phyloP scores from a whole-genome alignment of 257 asterid genomes.

The Capsicum baccatum region DNA sequence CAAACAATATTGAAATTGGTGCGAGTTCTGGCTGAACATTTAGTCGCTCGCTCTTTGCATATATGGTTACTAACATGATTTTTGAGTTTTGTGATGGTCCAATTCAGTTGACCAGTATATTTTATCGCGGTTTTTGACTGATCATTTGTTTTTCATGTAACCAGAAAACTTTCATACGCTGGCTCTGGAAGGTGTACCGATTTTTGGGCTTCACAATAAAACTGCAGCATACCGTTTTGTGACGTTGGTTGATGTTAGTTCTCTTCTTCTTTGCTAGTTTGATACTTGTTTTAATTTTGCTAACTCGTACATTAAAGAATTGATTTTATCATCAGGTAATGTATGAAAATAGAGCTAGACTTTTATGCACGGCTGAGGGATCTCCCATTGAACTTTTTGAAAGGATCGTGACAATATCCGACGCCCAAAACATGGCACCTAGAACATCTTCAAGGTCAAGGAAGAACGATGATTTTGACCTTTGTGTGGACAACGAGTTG shows the following conservation, averaged over 20 bases:
- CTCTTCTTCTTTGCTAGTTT: slow-evolving; percentile 31
- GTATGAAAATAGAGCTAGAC: slow-evolving; percentile 82
- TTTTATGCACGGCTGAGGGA: slow-evolving; percentile 86
- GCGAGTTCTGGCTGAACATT: not conserved
- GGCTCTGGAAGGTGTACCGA: slow-evolving; percentile 88
- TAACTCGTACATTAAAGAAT: no score
- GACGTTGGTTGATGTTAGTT: slow-evolving; percentile 90
- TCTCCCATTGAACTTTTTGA: slow-evolving; percentile 75
- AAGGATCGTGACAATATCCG: slow-evolving; percentile 72
- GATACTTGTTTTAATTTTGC: not conserved
- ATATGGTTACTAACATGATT: not conserved
- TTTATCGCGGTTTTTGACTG: not conserved
- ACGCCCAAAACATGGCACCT: slow-evolving; percentile 78
- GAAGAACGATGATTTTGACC: slow-evolving; percentile 76
- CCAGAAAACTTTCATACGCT: slow-evolving; percentile 87
- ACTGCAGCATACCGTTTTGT: slow-evolving; percentile 96
- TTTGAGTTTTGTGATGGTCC: not conserved
- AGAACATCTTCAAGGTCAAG: slow-evolving; percentile 93
- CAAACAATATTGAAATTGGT: not conserved
- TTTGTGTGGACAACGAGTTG: slow-evolving; percentile 89
- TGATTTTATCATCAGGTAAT: slow-evolving; percentile 60
- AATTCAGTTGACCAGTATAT: not conserved
- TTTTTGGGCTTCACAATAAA: slow-evolving; percentile 79
- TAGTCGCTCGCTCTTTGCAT: not conserved
- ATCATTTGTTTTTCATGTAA: slow-evolving; percentile 22